Percentiles rank a stretch among this genome's conserved stretches.
phyloP scores from a whole-genome alignment of 331 rosid species.

The Quercus lobata region DNA sequence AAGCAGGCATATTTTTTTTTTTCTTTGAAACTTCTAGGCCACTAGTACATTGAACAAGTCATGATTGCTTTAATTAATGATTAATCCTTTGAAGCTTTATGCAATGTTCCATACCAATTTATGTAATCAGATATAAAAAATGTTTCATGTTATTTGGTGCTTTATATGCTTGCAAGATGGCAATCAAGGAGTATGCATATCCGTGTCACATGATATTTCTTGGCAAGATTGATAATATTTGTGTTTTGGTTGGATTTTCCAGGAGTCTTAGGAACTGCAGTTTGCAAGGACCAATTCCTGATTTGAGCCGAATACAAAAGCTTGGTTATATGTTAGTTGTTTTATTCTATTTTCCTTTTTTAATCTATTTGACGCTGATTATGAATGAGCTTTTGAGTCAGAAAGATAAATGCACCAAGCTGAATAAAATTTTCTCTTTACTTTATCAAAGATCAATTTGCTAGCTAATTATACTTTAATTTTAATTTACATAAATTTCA shows the following conservation, averaged over 20 bases:
- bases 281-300: constrained; percentile 75
- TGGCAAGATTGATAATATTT: constrained; percentile 8
- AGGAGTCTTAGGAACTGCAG: constrained; percentile 91
- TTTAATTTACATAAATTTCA: constrained; percentile 37
- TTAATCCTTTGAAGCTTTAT: too few species aligned
- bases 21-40: too few species aligned
- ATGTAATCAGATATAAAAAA: too few species aligned
- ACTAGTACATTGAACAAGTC: too few species aligned
- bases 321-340: constrained; percentile 78
- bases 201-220: too few species aligned
- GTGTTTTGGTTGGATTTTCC: constrained; percentile 28
- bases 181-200: too few species aligned
- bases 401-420: constrained; percentile 4
- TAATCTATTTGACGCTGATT: neutral
- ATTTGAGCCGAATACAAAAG: constrained; percentile 60
- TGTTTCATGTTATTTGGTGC: too few species aligned
- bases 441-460: neutral
- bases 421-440: constrained; percentile 1
- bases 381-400: constrained; percentile 4
- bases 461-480: neutral
- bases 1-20: neutral
- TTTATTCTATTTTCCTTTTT: constrained; percentile 9
- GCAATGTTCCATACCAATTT: too few species aligned
- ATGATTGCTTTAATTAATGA: too few species aligned
- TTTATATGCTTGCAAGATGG: too few species aligned